Percentiles rank a stretch among this genome's conserved stretches.
Evolutionary conservation across 2,329 filamentous ascomycete genomes (phyloP).

Genomic region (Colletotrichum lupini): DNA sequence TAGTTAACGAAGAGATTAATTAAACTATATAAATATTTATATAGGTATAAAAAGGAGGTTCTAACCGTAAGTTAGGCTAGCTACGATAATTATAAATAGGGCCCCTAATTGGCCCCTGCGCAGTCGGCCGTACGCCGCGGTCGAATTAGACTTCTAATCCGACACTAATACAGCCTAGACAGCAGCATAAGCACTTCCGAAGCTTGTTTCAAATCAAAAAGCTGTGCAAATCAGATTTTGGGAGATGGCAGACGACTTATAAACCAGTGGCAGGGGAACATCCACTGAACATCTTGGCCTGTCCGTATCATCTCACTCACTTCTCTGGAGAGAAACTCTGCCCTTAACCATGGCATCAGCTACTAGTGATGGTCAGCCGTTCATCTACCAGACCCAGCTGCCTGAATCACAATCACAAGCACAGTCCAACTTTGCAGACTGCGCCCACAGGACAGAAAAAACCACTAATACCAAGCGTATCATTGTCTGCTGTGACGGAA

Average conservation of each 20-base stretch:
- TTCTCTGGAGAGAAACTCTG: neutral
- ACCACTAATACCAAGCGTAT: constrained; percentile 38
- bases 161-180: neutral
- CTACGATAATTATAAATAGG: too few species aligned
- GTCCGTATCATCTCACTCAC: too few species aligned
- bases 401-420: neutral
- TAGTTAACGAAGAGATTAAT: too few species aligned
- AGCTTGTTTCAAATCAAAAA: neutral
- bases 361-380: neutral
- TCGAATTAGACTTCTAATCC: too few species aligned
- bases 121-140: too few species aligned
- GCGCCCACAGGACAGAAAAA: constrained; percentile 23
- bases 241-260: neutral
- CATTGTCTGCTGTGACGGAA: constrained; percentile 51
- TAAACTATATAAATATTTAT: too few species aligned
- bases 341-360: neutral
- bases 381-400: neutral
- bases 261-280: too few species aligned
- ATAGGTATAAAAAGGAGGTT: too few species aligned
- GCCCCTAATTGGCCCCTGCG: too few species aligned
- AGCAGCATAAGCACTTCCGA: neutral
- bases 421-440: constrained; percentile 2
- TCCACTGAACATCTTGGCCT: too few species aligned
- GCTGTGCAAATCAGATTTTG: neutral
- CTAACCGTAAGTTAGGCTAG: too few species aligned